These are phyloP conservation scores for Cladosporium halotolerans DNA, from an alignment of 2,329 filamentous ascomycete genomes.

Conservation along the genomic window DNA sequence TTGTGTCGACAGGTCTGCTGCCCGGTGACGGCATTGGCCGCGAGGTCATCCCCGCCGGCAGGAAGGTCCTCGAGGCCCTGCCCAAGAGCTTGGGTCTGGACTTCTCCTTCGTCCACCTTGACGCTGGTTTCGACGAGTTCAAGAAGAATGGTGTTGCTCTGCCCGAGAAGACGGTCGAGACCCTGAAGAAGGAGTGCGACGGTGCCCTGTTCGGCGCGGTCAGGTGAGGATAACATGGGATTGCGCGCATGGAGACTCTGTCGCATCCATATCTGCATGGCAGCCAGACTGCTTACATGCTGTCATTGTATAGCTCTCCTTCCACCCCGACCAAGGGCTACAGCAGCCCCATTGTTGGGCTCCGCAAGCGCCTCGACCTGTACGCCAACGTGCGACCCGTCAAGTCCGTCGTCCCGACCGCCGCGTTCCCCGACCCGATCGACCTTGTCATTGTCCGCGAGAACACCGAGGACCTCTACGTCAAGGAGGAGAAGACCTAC, in stretches of 20 bases:
- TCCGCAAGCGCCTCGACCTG: conserved; percentile 89
- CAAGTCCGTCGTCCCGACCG: conserved; percentile 65
- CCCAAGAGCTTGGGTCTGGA: conserved; percentile 84
- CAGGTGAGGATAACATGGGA: conserved; percentile 30
- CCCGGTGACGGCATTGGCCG: conserved; percentile 97
- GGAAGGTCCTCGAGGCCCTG: conserved; percentile 85
- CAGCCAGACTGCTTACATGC: conserved; percentile 21
- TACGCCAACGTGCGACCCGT: conserved; percentile 98
- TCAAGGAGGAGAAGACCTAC: conserved; percentile 89
- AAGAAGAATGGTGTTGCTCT: conserved; percentile 81
- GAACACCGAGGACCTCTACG: conserved; percentile 97
- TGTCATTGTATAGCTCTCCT: conserved; percentile 54
- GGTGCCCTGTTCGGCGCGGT: conserved; percentile 96
- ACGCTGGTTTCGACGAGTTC: conserved; percentile 91
- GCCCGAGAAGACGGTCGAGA: conserved; percentile 82
- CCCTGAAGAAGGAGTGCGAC: conserved; percentile 86
- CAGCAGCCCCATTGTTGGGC: conserved; percentile 90
- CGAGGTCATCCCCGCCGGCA: conserved; percentile 93
- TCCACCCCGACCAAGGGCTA: conserved; percentile 87
- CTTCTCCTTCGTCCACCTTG: conserved; percentile 89
- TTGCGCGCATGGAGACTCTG: conserved; percentile 33
- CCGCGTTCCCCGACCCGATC: conserved; percentile 54
- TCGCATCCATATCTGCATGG: background rate
- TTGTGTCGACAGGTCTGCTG: conserved; percentile 65
- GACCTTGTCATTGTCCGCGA: conserved; percentile 98